Evolutionary conservation across 2,329 filamentous ascomycete genomes (phyloP), one percentile per base, ranked within the genome.

Genomic region (Pseudogymnoascus sp.): DNA sequence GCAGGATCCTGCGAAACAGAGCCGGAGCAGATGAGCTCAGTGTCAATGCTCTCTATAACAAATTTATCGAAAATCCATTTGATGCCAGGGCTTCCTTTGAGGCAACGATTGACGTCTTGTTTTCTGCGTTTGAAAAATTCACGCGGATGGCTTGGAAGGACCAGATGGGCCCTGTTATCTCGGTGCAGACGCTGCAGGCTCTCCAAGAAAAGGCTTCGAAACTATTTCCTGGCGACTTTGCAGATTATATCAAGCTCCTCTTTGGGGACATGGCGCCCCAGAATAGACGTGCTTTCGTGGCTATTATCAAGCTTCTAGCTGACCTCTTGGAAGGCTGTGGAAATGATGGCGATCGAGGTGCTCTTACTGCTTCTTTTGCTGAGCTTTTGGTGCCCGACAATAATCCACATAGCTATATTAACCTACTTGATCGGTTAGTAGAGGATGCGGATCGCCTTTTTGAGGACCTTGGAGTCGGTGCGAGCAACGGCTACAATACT

Each of bases 121-220:
- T 97, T 72, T 89, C 90, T 25, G 90, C 93, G 0, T 98, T 97
- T 73, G 93, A 97, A 74, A 97, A 96, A 67, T 98, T 97, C 70
- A 79, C 97, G 66, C 87, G 86, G 65, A 88, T 92, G 67, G 92
- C 90, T 11, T 98, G 93, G 93, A 87, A 84, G 65, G 90, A 93
- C 68, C 88, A 91, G 70, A 92, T 97, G 81, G 93, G 93, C 0
- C 86, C 90, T 2, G 85, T 98, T 63, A 86, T 98, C 74, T 86
- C 90, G 1, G 81, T 85, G 62, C 81, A 88, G 57, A 83, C 86
- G 4, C 80, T 97, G 39, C 84, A 89, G 64, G 85, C 86, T 1
- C 80, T 98, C n/a, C 92, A 96, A 69, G 81, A 83, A 65, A 81
- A 84, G 65, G 80, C 84, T 8, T 82, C 85, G 63, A 89, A 85